Base-by-base conservation (phyloP, 2,329 filamentous ascomycete species). In the Beauveria rudraprayagi region DNA sequence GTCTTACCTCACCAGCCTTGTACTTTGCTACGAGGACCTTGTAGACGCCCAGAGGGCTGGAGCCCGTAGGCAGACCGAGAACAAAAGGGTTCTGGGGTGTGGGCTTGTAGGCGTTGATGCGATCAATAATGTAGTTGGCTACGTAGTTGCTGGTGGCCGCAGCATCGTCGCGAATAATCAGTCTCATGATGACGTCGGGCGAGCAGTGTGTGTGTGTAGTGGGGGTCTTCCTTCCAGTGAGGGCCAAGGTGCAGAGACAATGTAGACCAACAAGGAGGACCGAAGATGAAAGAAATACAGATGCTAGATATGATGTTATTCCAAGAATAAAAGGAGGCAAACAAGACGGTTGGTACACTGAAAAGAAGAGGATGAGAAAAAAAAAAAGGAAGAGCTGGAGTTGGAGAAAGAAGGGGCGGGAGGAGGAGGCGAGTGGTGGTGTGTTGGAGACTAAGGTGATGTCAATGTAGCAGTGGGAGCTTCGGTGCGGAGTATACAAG, bases 21-120 rank as follows among this genome's bases (percentile, higher is more conserved):
- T 87, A 85, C 70, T 82, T 83, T 68, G 83, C 76, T 54, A 94
- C 90, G 28, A 95, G 82, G 66, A 87, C 81, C 72, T 85, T 85
- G 77, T 95, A 95, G 66, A 94, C 86, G 56, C 84, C 80, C 63
- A 92, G 83, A 2, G 91, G 91, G 65, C 88, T 92, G 68, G 89
- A 92, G 59, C 91, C 91, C 1, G 91, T 95, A 10, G 91, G 91
- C 53, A 95, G 80, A 62, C 91, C 91, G 52, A 95, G 84, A 6
- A 94, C 88, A 70, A 95, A 94, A 1, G 90, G 90, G 66, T 85
- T 85, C 65, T 84, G 77, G 53, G 86, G 77, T 5, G 88, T 89
- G 43, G 91, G 90, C 54, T 82, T 81, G 75, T 91, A 94, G 63
- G 84, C 77, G 68, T 88, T 89, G 79, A 94, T 93, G 67, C 90